Evolutionary conservation across 305 asterid genomes (phyloP).

Genomic region (Fraxinus velutina): DNA sequence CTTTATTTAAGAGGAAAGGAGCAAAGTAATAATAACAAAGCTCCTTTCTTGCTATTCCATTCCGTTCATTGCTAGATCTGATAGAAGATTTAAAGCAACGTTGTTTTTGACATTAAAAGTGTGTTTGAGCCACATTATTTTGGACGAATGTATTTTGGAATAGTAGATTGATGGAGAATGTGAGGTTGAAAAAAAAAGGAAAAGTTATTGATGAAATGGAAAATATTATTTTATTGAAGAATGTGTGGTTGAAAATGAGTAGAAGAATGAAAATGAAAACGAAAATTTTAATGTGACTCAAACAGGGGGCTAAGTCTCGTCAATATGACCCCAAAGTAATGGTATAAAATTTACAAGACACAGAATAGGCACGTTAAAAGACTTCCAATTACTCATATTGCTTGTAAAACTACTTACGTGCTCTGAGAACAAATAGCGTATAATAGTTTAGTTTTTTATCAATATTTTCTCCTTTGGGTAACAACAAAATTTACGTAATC

Average conservation of each 20-base stretch:
- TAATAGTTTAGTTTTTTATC: neutral
- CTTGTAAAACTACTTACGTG: conserved; percentile 9
- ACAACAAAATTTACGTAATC: neutral
- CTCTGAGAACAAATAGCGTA: neutral
- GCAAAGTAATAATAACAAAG: neutral
- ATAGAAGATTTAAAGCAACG: neutral
- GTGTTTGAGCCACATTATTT: too few species aligned
- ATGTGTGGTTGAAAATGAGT: too few species aligned
- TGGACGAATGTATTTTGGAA: too few species aligned
- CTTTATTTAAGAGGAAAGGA: conserved; percentile 9
- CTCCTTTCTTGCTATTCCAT: neutral
- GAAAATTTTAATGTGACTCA: too few species aligned
- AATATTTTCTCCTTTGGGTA: neutral
- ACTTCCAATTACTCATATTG: neutral
- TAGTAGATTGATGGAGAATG: too few species aligned
- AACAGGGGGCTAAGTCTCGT: neutral
- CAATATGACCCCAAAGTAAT: conserved; percentile 1
- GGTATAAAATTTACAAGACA: neutral
- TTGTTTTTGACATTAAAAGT: neutral
- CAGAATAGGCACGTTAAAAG: neutral
- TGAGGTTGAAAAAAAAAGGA: too few species aligned
- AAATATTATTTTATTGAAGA: too few species aligned
- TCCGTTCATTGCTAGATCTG: neutral
- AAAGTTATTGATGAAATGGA: too few species aligned
- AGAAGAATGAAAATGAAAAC: too few species aligned